These are phyloP conservation scores for Pyrenochaeta sp. DNA, from an alignment of 2,329 filamentous ascomycete genomes.

Conservation along the genomic window DNA sequence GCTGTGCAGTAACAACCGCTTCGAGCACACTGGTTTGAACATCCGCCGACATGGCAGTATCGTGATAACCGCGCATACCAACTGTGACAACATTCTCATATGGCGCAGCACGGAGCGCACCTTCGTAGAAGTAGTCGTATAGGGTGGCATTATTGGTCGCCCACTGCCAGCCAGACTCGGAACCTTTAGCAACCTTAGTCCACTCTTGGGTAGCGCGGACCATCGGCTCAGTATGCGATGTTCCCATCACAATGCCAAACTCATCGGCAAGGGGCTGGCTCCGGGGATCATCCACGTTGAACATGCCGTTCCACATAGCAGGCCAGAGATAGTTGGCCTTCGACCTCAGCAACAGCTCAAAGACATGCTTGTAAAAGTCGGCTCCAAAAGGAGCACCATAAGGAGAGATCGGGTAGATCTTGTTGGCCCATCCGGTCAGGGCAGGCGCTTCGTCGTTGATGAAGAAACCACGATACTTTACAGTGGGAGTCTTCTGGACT, in stretches of 20 bases:
- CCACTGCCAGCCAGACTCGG: conserved; percentile 68
- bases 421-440: conserved; percentile 71
- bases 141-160: conserved; percentile 74
- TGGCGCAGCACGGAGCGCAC: conserved; percentile 69
- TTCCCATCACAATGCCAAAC: conserved; percentile 77
- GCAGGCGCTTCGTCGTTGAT: conserved; percentile 75
- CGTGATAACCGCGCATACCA: conserved; percentile 74
- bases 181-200: conserved; percentile 60
- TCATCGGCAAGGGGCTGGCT: conserved; percentile 76
- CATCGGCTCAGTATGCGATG: conserved; percentile 78
- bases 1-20: conserved; percentile 68
- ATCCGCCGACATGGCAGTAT: conserved; percentile 67
- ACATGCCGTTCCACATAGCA: conserved; percentile 74
- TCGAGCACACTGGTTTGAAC: conserved; percentile 68
- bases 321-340: conserved; percentile 81
- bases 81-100: conserved; percentile 73
- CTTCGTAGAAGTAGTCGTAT: conserved; percentile 72
- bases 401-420: conserved; percentile 59
- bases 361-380: conserved; percentile 74
- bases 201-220: conserved; percentile 64
- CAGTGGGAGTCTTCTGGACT: conserved; percentile 66
- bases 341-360: conserved; percentile 74
- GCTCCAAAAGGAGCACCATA: conserved; percentile 59
- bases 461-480: conserved; percentile 75
- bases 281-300: conserved; percentile 73